Percentiles rank a stretch among this genome's conserved stretches.
Conservation (phyloP, 2,329 filamentous ascomycete species). For the Taxawa tesnikishii region DNA sequence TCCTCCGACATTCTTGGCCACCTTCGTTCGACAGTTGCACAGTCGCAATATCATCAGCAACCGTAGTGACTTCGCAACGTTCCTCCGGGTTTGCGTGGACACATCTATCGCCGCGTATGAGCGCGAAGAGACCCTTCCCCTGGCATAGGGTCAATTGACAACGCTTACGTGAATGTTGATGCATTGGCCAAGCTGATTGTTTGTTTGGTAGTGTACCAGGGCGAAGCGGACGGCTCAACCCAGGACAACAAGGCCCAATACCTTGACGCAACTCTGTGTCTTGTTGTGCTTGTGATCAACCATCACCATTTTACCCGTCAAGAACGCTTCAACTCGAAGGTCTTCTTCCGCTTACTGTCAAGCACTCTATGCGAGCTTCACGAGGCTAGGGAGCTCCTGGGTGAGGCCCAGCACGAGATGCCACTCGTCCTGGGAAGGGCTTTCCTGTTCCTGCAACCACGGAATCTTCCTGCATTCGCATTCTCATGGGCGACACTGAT, state of each 20-base stretch:
- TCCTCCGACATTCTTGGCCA: slow-evolving; percentile 56
- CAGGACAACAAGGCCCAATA: slow-evolving; percentile 56
- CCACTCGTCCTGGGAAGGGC: slow-evolving; percentile 59
- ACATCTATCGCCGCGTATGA: slow-evolving; percentile 69
- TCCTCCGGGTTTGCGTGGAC: slow-evolving; percentile 73
- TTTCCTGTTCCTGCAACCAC: slow-evolving; percentile 63
- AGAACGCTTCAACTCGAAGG: slow-evolving; percentile 72
- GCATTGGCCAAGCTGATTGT: slow-evolving; percentile 71
- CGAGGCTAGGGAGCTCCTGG: slow-evolving; percentile 12
- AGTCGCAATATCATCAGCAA: slow-evolving; percentile 58
- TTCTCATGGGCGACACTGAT: slow-evolving; percentile 78
- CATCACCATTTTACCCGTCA: slow-evolving; percentile 72
- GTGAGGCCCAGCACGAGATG: slow-evolving; percentile 40
- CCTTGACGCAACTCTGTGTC: slow-evolving; percentile 63
- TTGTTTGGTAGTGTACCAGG: slow-evolving; percentile 61
- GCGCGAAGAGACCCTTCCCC: slow-evolving; percentile 46
- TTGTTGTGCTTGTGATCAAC: slow-evolving; percentile 72
- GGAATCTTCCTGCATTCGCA: slow-evolving; percentile 66
- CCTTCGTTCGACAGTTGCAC: slow-evolving; percentile 79
- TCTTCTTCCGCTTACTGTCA: slow-evolving; percentile 85
- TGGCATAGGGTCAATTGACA: slow-evolving; percentile 49
- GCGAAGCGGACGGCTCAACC: slow-evolving; percentile 45
- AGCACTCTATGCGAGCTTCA: slow-evolving; percentile 64
- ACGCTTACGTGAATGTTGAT: slow-evolving; percentile 57
- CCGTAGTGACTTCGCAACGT: slow-evolving; percentile 65